Evolutionary conservation across 352 stramenopile genomes (phyloP).

Genomic region (Chrysophaeum taylorii): DNA sequence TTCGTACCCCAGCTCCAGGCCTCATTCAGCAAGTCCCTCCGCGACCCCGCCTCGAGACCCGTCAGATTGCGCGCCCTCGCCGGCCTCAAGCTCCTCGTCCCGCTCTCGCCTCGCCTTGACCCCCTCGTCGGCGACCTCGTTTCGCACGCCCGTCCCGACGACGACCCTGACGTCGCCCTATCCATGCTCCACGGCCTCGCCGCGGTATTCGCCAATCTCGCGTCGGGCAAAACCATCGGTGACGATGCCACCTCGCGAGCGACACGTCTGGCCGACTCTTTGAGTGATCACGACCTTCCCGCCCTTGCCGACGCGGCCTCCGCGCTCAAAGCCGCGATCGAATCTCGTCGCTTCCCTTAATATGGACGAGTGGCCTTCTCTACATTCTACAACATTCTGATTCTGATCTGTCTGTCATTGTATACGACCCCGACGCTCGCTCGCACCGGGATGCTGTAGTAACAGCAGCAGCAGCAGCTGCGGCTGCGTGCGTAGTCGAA

Average conservation of each 20-base stretch:
- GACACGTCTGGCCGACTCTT: background rate
- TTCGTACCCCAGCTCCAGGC: constrained; percentile 99
- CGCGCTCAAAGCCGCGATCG: background rate
- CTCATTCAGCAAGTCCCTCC: constrained; percentile 98
- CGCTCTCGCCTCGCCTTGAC: constrained; percentile 83
- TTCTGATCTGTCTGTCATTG: too few species aligned
- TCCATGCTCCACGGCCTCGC: background rate
- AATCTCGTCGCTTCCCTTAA: background rate
- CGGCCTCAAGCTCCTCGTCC: constrained; percentile 81
- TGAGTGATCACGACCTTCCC: background rate
- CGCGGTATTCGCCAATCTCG: background rate
- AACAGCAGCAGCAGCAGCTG: background rate
- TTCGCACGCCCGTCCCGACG: background rate
- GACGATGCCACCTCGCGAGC: background rate
- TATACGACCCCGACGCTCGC: background rate
- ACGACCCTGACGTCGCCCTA: background rate
- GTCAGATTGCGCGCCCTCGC: constrained; percentile 76
- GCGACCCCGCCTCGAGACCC: constrained; percentile 75
- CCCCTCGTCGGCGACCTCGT: constrained; percentile 85
- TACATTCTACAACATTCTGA: too few species aligned
- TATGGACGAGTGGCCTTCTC: background rate
- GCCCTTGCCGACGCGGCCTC: background rate
- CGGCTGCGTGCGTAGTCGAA: background rate
- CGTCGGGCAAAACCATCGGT: background rate
- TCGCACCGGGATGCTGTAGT: background rate